A percentile compares a stretch with the other conserved stretches of the same genome.
Evolutionary conservation across 768 basidiomycete genomes (phyloP).

Genomic region (Boletus subparvulus): DNA sequence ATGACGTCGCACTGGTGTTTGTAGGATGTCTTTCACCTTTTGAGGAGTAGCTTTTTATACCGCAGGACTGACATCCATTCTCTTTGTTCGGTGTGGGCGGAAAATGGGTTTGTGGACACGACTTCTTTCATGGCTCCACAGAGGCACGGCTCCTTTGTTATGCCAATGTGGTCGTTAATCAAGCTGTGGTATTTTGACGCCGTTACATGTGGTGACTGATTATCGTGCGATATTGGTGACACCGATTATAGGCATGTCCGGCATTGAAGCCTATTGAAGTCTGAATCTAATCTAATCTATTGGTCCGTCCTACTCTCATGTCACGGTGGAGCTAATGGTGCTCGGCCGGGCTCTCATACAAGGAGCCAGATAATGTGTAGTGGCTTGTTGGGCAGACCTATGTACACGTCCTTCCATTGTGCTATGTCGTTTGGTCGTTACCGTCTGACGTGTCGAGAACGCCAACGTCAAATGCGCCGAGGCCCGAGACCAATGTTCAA

Average conservation of each 20-base stretch:
- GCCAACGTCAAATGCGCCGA: background rate
- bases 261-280: background rate
- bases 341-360: background rate
- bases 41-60: conserved; percentile 6
- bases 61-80: background rate
- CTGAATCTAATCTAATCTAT: background rate
- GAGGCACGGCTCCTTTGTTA: conserved; percentile 4
- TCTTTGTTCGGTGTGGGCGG: conserved; percentile 3
- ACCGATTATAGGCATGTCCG: background rate
- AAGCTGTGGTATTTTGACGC: background rate
- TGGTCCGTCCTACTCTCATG: background rate
- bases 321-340: background rate
- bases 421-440: background rate
- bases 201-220: background rate
- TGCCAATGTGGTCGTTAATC: background rate
- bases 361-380: background rate
- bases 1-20: background rate
- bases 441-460: too few relatives aligned
- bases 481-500: background rate
- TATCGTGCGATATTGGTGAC: background rate
- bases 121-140: background rate
- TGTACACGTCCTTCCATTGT: background rate
- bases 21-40: background rate
- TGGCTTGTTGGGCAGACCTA: background rate
- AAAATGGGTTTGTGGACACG: background rate